Base-by-base conservation (phyloP, 495 filamentous ascomycete genomes). In the Hypoxylon fragiforme region DNA sequence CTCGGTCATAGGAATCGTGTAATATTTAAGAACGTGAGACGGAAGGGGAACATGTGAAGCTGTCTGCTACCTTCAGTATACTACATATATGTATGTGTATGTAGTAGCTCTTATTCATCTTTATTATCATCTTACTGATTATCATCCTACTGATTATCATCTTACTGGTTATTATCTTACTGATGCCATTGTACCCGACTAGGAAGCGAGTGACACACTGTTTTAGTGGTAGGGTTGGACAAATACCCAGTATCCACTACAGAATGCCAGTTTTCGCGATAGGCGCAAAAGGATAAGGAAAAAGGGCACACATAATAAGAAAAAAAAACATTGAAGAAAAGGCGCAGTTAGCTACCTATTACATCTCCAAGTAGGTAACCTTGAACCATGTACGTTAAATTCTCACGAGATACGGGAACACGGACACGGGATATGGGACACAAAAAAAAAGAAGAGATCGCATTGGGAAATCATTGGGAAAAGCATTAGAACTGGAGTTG, bases 151-250 rank as follows among this genome's bases (percentile, higher is more conserved):
- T n/a, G n/a, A n/a, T n/a, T n/a, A n/a, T n/a, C n/a, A n/a, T n/a
- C n/a, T n/a, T n/a, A n/a, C n/a, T n/a, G 18, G n/a, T 18, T 35
- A 37, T 36, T 35, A n/a, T 40, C n/a, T 19, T 44, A 57, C 35
- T 35, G 54, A 44, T 32, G 38, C 28, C 35, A 57, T 45, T 38
- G 41, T 51, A 60, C 40, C 38, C 50, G 37, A 37, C 18, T 47
- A 18, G 58, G 58, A 56, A 56, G 58, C 58, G 52, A 62, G 48
- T 56, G 58, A 50, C 52, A 62, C 58, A 62, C 58, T 56, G 52
- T 57, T 49, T 48, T 40, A 38, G 22, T 43, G 39, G 43, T 37
- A 62, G 43, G 49, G 58, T 56, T 62, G 47, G 31, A 57, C 47
- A 47, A 54, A 45, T 51, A 9, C 9, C 24, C 4, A 4, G 24